Percentiles rank a stretch among this genome's conserved stretches.
phyloP scores from a whole-genome alignment of 2,329 filamentous ascomycete species.

The Trichophyton equinum region DNA sequence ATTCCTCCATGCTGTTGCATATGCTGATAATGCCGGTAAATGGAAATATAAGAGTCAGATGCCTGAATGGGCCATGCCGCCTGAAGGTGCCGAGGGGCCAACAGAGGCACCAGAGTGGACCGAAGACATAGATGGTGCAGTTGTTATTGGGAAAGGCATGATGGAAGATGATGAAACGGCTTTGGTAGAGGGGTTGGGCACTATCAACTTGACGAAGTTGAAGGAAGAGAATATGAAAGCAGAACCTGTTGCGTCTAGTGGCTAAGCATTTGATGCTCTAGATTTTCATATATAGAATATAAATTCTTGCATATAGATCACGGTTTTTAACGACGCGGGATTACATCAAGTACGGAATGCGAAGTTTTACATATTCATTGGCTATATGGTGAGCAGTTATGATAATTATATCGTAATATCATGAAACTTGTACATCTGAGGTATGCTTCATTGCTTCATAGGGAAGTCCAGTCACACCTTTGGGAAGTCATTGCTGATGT shows the following conservation, averaged over 20 bases:
- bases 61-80: conserved; percentile 77
- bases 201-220: conserved; percentile 10
- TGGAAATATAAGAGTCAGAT: conserved; percentile 83
- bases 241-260: not conserved
- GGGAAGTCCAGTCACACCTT: not conserved
- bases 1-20: conserved; percentile 84
- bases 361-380: not conserved
- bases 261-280: not conserved
- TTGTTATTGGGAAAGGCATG: conserved; percentile 24
- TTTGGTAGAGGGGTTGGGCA: conserved; percentile 14
- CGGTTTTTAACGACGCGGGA: not conserved
- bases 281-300: not conserved
- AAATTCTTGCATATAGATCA: not conserved
- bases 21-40: conserved; percentile 66
- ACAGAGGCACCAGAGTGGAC: conserved; percentile 46
- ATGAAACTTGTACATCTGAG: not conserved
- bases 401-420: not conserved
- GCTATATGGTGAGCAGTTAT: no score
- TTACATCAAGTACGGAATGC: not conserved
- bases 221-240: not conserved
- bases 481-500: not conserved
- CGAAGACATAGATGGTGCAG: conserved; percentile 27
- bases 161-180: conserved; percentile 15
- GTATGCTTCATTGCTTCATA: not conserved
- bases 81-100: conserved; percentile 57